Evolutionary conservation across 2,329 filamentous ascomycete genomes (phyloP).

Genomic region (Diaporthe helianthi): DNA sequence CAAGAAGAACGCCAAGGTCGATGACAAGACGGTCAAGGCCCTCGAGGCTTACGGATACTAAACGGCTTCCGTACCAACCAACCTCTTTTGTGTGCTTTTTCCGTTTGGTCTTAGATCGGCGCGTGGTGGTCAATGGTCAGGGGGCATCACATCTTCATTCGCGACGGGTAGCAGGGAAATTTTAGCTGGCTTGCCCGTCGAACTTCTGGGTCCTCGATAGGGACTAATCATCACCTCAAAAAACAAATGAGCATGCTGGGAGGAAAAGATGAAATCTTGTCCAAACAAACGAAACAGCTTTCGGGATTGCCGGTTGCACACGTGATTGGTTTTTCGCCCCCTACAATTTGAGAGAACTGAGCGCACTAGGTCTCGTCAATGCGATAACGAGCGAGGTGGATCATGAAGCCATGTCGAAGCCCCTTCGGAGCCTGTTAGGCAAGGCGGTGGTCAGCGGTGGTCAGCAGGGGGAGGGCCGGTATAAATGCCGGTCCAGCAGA

Average conservation of each 20-base stretch:
- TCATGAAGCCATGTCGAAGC: not conserved
- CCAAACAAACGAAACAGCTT: slow-evolving; percentile 17
- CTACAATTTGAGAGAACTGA: slow-evolving; percentile 14
- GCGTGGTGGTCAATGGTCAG: slow-evolving; percentile 35
- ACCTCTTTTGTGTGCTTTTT: slow-evolving; percentile 35
- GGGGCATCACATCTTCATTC: slow-evolving; percentile 33
- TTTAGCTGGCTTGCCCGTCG: slow-evolving; percentile 34
- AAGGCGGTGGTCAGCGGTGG: slow-evolving; percentile 12
- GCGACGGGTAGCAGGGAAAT: slow-evolving; percentile 34
- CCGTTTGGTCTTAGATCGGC: slow-evolving; percentile 37
- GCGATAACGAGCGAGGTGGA: not conserved
- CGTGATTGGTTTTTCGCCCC: slow-evolving; percentile 1
- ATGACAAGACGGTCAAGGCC: slow-evolving; percentile 86
- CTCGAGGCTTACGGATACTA: slow-evolving; percentile 94
- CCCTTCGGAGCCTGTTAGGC: not conserved
- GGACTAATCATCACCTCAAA: slow-evolving; percentile 32
- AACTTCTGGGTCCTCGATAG: slow-evolving; percentile 32
- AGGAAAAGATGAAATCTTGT: slow-evolving; percentile 23
- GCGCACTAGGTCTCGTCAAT: slow-evolving; percentile 12
- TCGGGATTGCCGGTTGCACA: slow-evolving; percentile 21
- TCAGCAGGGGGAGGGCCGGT: not conserved
- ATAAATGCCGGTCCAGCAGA: not conserved
- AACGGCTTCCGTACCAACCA: slow-evolving; percentile 39
- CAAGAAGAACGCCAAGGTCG: slow-evolving; percentile 88
- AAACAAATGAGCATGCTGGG: slow-evolving; percentile 35